These are phyloP conservation scores for Penicillium robsamsonii DNA, from an alignment of 495 filamentous ascomycete species.

Conservation along the genomic window DNA sequence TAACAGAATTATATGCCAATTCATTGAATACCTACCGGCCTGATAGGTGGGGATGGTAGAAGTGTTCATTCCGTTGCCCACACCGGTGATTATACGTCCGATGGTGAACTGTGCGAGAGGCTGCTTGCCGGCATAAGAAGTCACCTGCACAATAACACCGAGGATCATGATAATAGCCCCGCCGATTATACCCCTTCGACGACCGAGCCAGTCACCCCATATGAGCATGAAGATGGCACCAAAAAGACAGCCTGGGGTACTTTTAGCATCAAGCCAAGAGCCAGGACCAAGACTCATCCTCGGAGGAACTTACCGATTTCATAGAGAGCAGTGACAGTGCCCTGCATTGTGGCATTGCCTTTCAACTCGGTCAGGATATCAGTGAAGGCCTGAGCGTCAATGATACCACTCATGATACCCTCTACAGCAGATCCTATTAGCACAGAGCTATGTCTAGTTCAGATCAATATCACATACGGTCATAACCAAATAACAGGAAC, in stretches of 20 bases:
- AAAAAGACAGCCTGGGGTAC: slow-evolving; percentile 62
- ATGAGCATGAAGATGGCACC: slow-evolving; percentile 65
- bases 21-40: slow-evolving; percentile 33
- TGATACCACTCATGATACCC: slow-evolving; percentile 71
- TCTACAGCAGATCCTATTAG: slow-evolving; percentile 20
- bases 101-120: slow-evolving; percentile 61
- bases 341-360: slow-evolving; percentile 64
- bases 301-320: slow-evolving; percentile 54
- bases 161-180: slow-evolving; percentile 69
- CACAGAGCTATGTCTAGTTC: background rate
- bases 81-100: slow-evolving; percentile 64
- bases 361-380: slow-evolving; percentile 60
- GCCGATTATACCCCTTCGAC: slow-evolving; percentile 54
- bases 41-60: slow-evolving; percentile 70
- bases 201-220: slow-evolving; percentile 62
- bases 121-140: slow-evolving; percentile 23
- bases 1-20: too few species aligned
- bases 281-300: background rate
- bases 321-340: slow-evolving; percentile 74
- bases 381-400: slow-evolving; percentile 65
- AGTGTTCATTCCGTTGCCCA: slow-evolving; percentile 70
- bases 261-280: too few species aligned
- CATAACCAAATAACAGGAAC: slow-evolving; percentile 68
- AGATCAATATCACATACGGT: slow-evolving; percentile 31
- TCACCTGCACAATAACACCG: slow-evolving; percentile 68